Evolutionary conservation across 208 protist genomes (phyloP).

Genomic region (Naegleria fowleri): DNA sequence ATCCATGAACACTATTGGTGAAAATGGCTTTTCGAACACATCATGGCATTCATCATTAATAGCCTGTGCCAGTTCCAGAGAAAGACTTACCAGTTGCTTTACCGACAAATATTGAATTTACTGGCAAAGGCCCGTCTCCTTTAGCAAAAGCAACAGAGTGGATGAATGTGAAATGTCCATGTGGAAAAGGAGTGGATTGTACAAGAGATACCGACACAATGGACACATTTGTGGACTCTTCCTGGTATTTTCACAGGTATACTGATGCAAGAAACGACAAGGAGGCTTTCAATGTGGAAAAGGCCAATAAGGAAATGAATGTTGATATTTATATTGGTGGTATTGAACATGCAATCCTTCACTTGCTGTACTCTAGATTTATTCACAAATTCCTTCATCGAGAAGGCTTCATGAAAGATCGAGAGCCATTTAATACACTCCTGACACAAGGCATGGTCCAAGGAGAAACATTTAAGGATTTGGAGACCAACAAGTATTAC

Average conservation of each 20-base stretch:
- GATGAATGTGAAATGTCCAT: slow-evolving; percentile 29
- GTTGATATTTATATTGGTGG: slow-evolving; percentile 74
- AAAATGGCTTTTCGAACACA: too few relatives aligned
- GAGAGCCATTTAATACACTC: slow-evolving; percentile 39
- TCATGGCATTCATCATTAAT: too few relatives aligned
- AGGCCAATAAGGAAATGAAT: slow-evolving; percentile 51
- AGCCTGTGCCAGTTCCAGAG: slow-evolving; percentile 8
- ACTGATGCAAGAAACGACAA: slow-evolving; percentile 50
- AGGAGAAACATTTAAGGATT: slow-evolving; percentile 27
- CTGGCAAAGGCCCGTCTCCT: not conserved
- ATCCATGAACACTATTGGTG: too few relatives aligned
- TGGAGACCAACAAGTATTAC: slow-evolving; percentile 27
- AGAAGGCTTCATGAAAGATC: not conserved
- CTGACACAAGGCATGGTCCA: slow-evolving; percentile 36
- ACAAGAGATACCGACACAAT: slow-evolving; percentile 73
- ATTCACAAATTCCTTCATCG: slow-evolving; percentile 59
- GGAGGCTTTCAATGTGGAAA: slow-evolving; percentile 36
- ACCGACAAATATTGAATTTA: slow-evolving; percentile 1
- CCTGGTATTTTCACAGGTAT: slow-evolving; percentile 75
- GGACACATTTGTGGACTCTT: slow-evolving; percentile 78
- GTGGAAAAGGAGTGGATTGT: slow-evolving; percentile 33
- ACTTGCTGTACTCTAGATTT: slow-evolving; percentile 73
- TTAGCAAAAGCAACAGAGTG: slow-evolving; percentile 20
- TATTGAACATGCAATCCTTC: slow-evolving; percentile 73
- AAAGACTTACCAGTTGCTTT: not conserved